Evolutionary conservation across 306 rosid genomes (phyloP), one percentile per base, ranked within the genome.

Genomic region (Sesbania bispinosa): DNA sequence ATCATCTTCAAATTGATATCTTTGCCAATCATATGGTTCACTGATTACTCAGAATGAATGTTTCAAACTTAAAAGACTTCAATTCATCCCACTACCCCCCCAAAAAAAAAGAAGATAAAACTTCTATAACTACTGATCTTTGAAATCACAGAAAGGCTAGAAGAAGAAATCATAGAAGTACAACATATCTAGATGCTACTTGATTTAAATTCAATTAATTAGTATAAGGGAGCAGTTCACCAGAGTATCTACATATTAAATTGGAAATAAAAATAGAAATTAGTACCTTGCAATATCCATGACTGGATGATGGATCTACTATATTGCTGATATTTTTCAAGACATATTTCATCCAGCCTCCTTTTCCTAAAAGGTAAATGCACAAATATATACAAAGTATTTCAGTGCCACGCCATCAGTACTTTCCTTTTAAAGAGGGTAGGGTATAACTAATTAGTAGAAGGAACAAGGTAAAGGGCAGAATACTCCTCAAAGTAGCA

Each of bases 211-310:
- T 62, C 47, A 24, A 68, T 3, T 24, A 24, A 54, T 65, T 36
- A 60, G 1, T 47, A 69, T 10, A 62, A 43, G 9, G 11, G 16
- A 64, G 55, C 60, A 13, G n/a, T 63, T 75, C 52, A 23, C 24
- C 9, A 3, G 8, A 42, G 7, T 60, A 20, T 69, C 55, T 50
- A 27, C 2, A 65, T 20, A 10, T 24, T 35, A 60, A 10, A 27
- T 16, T 52, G 11, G 19, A n/a, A 73, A 59, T 48, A 33, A 58
- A 71, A 63, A 33, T 1, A 3, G 26, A 76, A 42, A 58, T 24
- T 18, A 13, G 9, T 73, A 90, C 98, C 98, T 87, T 90, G 97
- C 82, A 90, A 67, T 67, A 90, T 94, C 98, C 97, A 94, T 5
- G 98, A 90, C 55, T 89, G 98, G 30, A 94, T 89, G 60, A 85